Percentiles rank a stretch among this genome's conserved stretches.
Conservation (phyloP, 331 rosid genomes). For the Pyrus hybrid region DNA sequence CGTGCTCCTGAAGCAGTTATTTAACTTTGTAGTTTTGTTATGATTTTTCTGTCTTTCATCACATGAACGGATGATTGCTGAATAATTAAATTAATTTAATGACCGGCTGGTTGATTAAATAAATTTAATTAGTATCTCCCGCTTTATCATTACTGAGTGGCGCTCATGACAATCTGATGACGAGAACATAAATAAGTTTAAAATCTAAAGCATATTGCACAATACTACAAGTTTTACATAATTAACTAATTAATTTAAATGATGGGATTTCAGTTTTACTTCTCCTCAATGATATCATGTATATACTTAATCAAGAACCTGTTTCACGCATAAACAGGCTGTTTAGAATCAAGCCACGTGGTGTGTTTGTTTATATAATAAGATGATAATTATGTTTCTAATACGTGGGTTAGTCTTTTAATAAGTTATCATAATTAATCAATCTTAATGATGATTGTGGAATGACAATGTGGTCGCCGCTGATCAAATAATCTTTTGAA, state of each 20-base stretch:
- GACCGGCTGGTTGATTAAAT: constrained; percentile 4
- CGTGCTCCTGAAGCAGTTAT: background rate
- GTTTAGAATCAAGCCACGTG: constrained; percentile 58
- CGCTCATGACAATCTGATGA: background rate
- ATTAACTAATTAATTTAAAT: background rate
- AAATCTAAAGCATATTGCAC: constrained; percentile 15
- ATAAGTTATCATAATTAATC: constrained; percentile 1
- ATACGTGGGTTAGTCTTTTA: background rate
- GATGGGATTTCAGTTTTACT: constrained; percentile 1
- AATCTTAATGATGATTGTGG: background rate
- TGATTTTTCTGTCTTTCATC: background rate
- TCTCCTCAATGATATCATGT: background rate
- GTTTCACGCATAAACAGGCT: constrained; percentile 40
- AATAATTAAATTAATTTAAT: background rate
- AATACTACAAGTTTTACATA: no score
- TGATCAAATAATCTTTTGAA: background rate
- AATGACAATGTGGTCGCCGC: background rate
- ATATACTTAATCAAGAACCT: constrained; percentile 3
- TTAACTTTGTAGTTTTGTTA: background rate
- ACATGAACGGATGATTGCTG: constrained; percentile 1
- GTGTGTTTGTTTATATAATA: constrained; percentile 10
- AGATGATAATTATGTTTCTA: background rate
- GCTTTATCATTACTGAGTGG: background rate
- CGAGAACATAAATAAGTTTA: constrained; percentile 1
- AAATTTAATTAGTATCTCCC: background rate